phyloP scores from a whole-genome alignment of 2,329 filamentous ascomycete species.

The Myriosclerotinia duriaeana region DNA sequence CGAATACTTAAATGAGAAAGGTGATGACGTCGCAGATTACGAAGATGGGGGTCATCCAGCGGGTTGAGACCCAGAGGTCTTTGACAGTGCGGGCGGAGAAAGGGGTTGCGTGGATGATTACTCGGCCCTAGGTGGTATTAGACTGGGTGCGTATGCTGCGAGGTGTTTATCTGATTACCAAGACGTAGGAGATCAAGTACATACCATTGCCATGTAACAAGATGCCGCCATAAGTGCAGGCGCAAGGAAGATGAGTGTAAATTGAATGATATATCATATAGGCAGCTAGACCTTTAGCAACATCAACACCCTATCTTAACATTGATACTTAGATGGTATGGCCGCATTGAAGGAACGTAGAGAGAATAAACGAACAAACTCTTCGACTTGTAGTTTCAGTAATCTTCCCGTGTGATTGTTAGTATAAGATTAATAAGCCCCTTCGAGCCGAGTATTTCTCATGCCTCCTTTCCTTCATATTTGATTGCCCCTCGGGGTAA shows the following conservation, averaged over 20 bases:
- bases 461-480: neutral
- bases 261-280: slow-evolving; percentile 42
- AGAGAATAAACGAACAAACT: no score
- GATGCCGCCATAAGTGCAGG: slow-evolving; percentile 52
- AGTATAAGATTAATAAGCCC: no score
- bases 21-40: slow-evolving; percentile 48
- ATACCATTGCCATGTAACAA: slow-evolving; percentile 48
- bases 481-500: neutral
- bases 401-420: no score
- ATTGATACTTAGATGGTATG: neutral
- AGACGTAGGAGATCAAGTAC: neutral
- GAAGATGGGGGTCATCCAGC: slow-evolving; percentile 49
- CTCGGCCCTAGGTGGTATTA: slow-evolving; percentile 39
- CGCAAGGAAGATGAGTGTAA: slow-evolving; percentile 47
- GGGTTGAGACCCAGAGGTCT: slow-evolving; percentile 42
- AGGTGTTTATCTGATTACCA: slow-evolving; percentile 14
- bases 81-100: slow-evolving; percentile 40
- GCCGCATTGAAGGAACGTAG: neutral
- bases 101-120: slow-evolving; percentile 46
- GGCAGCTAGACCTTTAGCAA: slow-evolving; percentile 16
- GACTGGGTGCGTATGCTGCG: slow-evolving; percentile 38
- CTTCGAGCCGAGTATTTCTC: neutral
- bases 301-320: neutral
- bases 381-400: no score
- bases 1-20: slow-evolving; percentile 48